These are phyloP conservation scores for Rhynchospora pubera DNA, from an alignment of 176 grass and related monocot genomes.

Conservation along the genomic window DNA sequence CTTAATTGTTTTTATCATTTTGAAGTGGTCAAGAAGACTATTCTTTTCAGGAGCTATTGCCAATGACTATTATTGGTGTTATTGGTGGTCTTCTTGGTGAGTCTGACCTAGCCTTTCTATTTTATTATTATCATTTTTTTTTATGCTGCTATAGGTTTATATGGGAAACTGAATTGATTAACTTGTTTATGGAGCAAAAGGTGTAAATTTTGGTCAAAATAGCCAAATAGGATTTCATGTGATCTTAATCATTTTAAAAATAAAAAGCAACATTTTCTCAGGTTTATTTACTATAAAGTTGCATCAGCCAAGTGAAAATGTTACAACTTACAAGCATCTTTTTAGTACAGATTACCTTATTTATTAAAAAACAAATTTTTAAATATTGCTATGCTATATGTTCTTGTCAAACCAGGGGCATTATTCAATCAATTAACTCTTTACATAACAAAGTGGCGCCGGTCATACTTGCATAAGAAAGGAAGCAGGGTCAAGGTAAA, in stretches of 20 bases:
- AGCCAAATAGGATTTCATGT: background rate
- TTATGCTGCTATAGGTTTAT: background rate
- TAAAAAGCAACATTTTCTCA: background rate
- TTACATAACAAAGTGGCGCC: constrained; percentile 88
- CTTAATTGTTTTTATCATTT: constrained; percentile 31
- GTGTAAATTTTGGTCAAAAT: background rate
- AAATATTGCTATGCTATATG: background rate
- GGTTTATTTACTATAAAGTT: background rate
- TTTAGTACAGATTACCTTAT: background rate
- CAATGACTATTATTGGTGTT: constrained; percentile 95
- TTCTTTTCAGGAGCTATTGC: constrained; percentile 92
- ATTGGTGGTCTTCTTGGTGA: constrained; percentile 93
- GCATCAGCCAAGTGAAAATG: background rate
- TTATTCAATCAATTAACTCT: constrained; percentile 98
- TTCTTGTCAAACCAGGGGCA: constrained; percentile 52
- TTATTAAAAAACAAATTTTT: background rate
- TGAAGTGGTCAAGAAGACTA: constrained; percentile 99
- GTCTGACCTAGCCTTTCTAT: constrained; percentile 14
- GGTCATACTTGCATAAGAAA: constrained; percentile 84
- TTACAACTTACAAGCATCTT: constrained; percentile 8
- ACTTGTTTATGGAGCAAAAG: background rate
- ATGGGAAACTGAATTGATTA: background rate
- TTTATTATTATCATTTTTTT: constrained; percentile 12
- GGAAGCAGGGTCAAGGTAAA: constrained; percentile 82
- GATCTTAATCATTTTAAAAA: background rate